These are phyloP conservation scores for Trichophyton verrucosum DNA, from an alignment of 2,329 filamentous ascomycete species.

Conservation along the genomic window DNA sequence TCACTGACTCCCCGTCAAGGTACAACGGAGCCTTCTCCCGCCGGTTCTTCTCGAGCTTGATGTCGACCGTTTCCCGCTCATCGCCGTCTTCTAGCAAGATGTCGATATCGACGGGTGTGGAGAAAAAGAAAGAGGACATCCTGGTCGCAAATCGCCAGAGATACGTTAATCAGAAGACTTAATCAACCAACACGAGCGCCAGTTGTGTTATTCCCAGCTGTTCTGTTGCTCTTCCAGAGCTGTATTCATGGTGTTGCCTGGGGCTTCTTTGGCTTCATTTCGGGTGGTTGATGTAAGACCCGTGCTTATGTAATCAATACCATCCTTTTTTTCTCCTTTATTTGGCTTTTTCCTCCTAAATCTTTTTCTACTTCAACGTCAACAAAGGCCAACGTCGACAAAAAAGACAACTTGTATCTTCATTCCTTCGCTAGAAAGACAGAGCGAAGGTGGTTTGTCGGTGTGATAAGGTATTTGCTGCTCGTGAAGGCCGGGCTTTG, in stretches of 20 bases:
- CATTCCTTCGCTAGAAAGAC: background rate
- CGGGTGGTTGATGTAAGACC: background rate
- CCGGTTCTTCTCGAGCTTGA: slow-evolving; percentile 96
- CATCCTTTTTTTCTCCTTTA: background rate
- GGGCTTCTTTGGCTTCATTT: background rate
- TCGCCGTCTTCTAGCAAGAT: slow-evolving; percentile 93
- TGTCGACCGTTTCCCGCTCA: slow-evolving; percentile 87
- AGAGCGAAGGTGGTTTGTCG: too few species aligned
- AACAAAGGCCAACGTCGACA: background rate
- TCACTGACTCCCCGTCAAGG: slow-evolving; percentile 96
- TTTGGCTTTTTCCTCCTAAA: background rate
- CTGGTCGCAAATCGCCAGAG: slow-evolving; percentile 11
- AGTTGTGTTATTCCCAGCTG: background rate
- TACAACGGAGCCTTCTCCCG: slow-evolving; percentile 94
- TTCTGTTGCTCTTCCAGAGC: background rate
- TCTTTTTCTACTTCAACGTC: background rate
- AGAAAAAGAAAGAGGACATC: slow-evolving; percentile 99
- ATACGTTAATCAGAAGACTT: background rate
- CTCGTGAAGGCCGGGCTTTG: background rate
- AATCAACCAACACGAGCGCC: background rate
- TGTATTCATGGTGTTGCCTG: background rate
- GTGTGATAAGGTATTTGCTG: background rate
- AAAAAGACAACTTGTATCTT: background rate
- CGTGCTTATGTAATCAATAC: background rate
- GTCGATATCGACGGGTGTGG: slow-evolving; percentile 96